Base-by-base conservation (phyloP, 1,284 basidiomycete species). In the Sanghuangporus weigelae region DNA sequence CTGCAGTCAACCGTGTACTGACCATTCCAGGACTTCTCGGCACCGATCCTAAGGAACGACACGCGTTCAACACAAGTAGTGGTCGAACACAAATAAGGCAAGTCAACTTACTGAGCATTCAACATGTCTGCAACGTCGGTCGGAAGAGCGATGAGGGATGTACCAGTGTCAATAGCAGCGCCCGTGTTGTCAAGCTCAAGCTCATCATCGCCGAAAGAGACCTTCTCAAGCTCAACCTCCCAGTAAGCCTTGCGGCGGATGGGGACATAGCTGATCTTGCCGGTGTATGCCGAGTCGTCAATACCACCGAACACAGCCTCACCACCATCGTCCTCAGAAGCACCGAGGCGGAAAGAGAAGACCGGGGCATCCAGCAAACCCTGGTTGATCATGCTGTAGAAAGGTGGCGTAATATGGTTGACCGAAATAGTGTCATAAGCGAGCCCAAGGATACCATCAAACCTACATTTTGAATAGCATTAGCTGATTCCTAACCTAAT, bases 181-280 rank as follows among this genome's bases (percentile, higher is more conserved):
- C 96, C 95, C 60, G 95, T 95, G 78, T 86, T 89, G 69, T 95
- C 92, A 16, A 96, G 83, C 70, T 95, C 91, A 49, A 96, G 83
- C 56, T 81, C 83, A 59, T 96, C 96, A 58, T 89, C 83, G 63
- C 95, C 96, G 66, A 98, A 95, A 6, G 78, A 73, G 63, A 98
- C 84, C 74, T 89, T 89, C 77, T 93, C 83, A 31, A 99, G 87
- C 75, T 96, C 95, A 63, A 98, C 94, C 75, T 98, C 94, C 97
- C 97, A 99, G 81, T 99, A 99, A 7, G 95, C 97, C 82, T 93
- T 95, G 72, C 95, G 87, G 71, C 96, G 91, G 64, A 99, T 83
- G 62, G 97, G 96, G 35, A 92, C 93, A 72, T 98, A 99, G 50
- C 77, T 74, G 67, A 99, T 84, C 74, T 90, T 82, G 75, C 96